Base-by-base conservation (phyloP, 768 basidiomycete genomes). In the Russula dissimulans region DNA sequence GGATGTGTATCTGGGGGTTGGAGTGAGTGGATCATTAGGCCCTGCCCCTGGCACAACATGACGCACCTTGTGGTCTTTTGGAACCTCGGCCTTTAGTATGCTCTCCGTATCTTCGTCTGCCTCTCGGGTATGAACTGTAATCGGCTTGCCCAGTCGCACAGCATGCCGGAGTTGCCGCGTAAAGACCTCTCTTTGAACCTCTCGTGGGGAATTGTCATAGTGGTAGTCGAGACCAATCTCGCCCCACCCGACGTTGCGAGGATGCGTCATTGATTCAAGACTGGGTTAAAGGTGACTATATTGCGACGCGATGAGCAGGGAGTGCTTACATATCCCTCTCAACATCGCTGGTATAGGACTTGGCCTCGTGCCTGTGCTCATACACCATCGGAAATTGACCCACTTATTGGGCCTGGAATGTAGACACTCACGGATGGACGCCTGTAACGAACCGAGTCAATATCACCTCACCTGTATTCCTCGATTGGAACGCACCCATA, bases 201-300 rank as follows among this genome's bases (percentile, higher is more conserved):
- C 78, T 10, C 85, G 81, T 0, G 89, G 87, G 0, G 89, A 88
- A 62, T 83, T 78, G 71, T 89, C 82, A 70, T 92, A 90, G 69
- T 91, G 88, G 66, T 89, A 91, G 62, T 93, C 91, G 12, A 91
- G 78, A 0, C 91, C 90, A 57, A 92, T 92, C 68, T 95, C 91
- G 0, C 91, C 91, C 85, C 87, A 88, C 3, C 89, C 89, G 7
- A 93, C 89, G 67, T 89, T 91, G 11, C 86, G 82, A 1, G 89
- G 87, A 66, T 92, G 90, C 0, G 75, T 47, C 82, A 91, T 88
- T 2, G 89, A 89, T 67, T 84, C 82, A 52, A 89, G 60, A 32
- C 87, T 90, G 66, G 1, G 45, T 15, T 17, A 22, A 2, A 31
- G 17, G 26, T 48, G 56, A 48, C 26, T 17, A 26, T 39, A 45